Evolutionary conservation across 139 green algal species (phyloP).

Genomic region (Coccomyxa sp.): DNA sequence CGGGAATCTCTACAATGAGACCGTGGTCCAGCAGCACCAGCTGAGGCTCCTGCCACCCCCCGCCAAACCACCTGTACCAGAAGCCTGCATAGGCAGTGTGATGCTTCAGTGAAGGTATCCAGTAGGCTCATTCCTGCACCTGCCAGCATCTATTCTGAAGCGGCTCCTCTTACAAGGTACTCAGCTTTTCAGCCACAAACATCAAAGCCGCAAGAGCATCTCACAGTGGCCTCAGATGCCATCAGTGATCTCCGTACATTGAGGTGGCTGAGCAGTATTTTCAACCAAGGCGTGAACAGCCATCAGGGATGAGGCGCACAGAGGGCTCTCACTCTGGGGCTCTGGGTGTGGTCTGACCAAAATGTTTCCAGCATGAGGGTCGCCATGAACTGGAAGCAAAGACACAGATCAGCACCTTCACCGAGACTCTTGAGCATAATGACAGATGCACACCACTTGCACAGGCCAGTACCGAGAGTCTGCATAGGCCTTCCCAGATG

Average conservation of each 20-base stretch:
- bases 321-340: conserved; percentile 11
- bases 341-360: conserved; percentile 42
- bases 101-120: not conserved
- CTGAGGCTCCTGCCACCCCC: conserved; percentile 54
- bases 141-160: no score
- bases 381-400: conserved; percentile 39
- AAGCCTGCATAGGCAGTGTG: not conserved
- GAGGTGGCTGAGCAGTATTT: no score
- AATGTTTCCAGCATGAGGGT: conserved; percentile 67
- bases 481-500: not conserved
- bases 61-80: conserved; percentile 18
- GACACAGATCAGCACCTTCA: not conserved
- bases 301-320: no score
- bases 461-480: no score
- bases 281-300: no score
- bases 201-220: no score
- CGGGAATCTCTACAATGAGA: conserved; percentile 59
- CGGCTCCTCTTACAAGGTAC: no score
- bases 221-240: no score
- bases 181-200: no score
- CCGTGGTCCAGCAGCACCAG: conserved; percentile 88
- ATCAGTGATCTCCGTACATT: no score
- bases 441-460: no score
- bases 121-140: not conserved
- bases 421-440: no score